Percentiles rank a stretch among this genome's conserved stretches.
phyloP scores from a whole-genome alignment of 345 rosid genomes.

The Linum usitatissimum region DNA sequence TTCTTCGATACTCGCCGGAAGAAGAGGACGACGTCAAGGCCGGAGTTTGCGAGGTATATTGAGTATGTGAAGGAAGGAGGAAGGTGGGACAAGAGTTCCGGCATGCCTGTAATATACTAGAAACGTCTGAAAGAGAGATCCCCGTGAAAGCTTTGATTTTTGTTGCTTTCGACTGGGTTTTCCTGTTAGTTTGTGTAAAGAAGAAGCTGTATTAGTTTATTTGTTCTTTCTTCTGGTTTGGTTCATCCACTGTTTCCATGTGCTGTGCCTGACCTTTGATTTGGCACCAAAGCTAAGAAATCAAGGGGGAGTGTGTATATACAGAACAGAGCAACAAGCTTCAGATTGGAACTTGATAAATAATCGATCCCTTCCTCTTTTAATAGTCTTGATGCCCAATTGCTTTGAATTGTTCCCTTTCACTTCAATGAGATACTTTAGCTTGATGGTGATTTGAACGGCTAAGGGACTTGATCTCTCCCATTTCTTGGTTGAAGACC shows the following conservation, averaged over 20 bases:
- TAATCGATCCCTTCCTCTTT: not conserved
- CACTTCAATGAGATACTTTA: not conserved
- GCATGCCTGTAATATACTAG: slow-evolving; percentile 1
- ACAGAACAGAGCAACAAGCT: not conserved
- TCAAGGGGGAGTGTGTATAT: not conserved
- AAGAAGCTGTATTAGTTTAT: not conserved
- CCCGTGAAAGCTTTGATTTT: too few species aligned
- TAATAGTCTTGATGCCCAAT: not conserved
- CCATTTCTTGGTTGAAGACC: too few species aligned
- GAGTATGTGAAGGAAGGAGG: slow-evolving; percentile 11
- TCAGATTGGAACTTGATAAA: not conserved
- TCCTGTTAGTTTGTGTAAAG: not conserved
- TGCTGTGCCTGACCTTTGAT: not conserved
- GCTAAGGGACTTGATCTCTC: too few species aligned
- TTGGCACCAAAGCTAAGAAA: not conserved
- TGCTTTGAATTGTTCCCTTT: not conserved
- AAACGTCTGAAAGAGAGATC: not conserved
- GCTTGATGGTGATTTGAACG: not conserved
- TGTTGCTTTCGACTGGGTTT: not conserved
- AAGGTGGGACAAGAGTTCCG: not conserved
- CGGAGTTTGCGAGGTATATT: slow-evolving; percentile 7
- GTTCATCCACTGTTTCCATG: not conserved
- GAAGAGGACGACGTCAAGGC: slow-evolving; percentile 6
- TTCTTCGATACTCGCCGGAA: not conserved
- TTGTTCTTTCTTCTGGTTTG: not conserved